Evolutionary conservation across 352 stramenopile genomes (phyloP), one percentile per base, ranked within the genome.

Genomic region (Globisporangium cylindrosporum): DNA sequence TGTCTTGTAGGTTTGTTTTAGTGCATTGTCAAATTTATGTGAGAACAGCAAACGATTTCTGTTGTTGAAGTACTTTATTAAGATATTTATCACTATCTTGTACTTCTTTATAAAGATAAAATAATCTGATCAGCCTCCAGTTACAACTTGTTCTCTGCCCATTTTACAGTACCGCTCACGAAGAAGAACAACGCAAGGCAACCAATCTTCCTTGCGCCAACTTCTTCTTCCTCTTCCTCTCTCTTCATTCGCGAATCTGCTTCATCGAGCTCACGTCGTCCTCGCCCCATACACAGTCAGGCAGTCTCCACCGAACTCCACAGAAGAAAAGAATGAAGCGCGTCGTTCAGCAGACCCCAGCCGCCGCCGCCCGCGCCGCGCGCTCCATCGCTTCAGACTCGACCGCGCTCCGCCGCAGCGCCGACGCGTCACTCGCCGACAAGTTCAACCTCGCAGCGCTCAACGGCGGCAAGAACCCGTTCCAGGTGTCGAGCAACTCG

Each of bases 391-490:
- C 61, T 12, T 64, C 67, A 5, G 48, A 60, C 20, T 29, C 67
- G 9, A 32, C 56, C 20, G 12, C 64, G 4, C 18, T 69, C 27
- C 64, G 64, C 27, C 64, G 56, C 56, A 64, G 64, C 46, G 56
- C 64, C n/a, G 38, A 72, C 27, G 36, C 34, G 2, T 66, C 79
- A 36, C 76, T 92, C 29, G 66, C 65, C 22, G 73, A 84, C 56
- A 90, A 90, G 68, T 92, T 92, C 64, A 89, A 82, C 43, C 64
- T 92, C 54, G 80, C 80, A 54, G 58, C 78, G 25, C 72, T 92
- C 29, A 92, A 92, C 62, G 81, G 66, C 53, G 84, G 82, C 67
- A 90, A 89, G 70, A 93, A 68, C 73, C 82, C 82, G 2, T 93
- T 93, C 67, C 58, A 86, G 27, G 81, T 89, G 49, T 76, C 76